Conservation (phyloP, 139 green algal species). For the Edaphochlamys debaryana region DNA sequence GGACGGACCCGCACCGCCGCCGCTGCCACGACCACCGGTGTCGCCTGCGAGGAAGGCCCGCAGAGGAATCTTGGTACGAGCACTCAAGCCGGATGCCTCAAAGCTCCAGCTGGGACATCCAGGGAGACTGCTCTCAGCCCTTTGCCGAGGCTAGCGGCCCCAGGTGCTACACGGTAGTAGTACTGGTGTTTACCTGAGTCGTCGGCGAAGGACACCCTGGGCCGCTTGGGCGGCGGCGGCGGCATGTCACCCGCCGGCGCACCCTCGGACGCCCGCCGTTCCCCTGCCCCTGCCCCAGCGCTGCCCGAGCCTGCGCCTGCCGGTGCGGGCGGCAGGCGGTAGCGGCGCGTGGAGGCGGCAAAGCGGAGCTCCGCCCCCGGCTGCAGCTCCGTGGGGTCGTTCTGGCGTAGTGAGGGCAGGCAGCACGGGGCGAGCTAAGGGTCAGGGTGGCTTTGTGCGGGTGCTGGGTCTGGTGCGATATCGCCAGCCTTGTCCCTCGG, state of each 20-base stretch:
- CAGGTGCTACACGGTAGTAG: no score
- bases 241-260: not conserved
- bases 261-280: not conserved
- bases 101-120: no score
- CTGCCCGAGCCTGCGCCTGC: not conserved
- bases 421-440: no score
- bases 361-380: conserved; percentile 41
- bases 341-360: conserved; percentile 49
- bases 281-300: not conserved
- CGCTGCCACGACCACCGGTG: not conserved
- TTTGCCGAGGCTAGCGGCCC: no score
- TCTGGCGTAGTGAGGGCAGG: no score
- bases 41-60: not conserved
- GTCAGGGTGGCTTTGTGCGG: no score
- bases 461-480: no score
- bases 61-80: no score
- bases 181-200: no score
- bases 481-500: no score
- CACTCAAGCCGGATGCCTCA: no score
- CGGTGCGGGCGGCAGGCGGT: conserved; percentile 20
- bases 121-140: no score
- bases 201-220: conserved; percentile 19
- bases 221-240: conserved; percentile 27
- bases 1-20: not conserved
- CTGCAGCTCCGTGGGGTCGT: conserved; percentile 38